phyloP scores from a whole-genome alignment of 192 early-diverging fungal species.

The Coemansia sp. region DNA sequence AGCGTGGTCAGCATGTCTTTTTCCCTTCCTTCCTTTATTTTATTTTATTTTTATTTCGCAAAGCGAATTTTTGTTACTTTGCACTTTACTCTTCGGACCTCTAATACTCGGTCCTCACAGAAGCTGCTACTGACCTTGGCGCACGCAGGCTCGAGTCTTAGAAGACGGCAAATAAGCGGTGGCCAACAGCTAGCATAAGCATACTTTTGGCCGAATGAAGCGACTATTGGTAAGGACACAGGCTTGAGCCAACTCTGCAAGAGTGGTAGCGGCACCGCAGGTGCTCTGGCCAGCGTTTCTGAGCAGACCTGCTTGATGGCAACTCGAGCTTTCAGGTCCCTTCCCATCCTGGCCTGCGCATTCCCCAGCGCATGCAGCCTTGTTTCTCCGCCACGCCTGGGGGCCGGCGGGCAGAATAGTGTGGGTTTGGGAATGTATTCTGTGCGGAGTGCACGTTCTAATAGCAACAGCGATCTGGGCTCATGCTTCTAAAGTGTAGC shows the following conservation, averaged over 20 bases:
- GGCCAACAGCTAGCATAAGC: not conserved
- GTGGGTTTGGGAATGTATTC: constrained; percentile 3
- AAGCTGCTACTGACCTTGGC: constrained; percentile 2
- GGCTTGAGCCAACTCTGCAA: not conserved
- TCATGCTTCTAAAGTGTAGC: constrained; percentile 17
- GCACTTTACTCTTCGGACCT: not conserved
- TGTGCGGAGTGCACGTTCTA: constrained; percentile 3
- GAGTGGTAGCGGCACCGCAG: not conserved
- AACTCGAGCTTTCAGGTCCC: too few species aligned
- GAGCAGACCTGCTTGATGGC: not conserved
- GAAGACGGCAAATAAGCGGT: not conserved
- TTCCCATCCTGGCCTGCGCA: constrained; percentile 1
- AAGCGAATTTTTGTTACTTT: not conserved
- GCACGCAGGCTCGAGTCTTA: not conserved
- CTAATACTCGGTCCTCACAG: not conserved
- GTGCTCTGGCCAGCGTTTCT: not conserved
- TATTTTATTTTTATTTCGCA: not conserved
- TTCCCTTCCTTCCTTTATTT: not conserved
- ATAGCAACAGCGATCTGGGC: not conserved
- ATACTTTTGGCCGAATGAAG: constrained; percentile 5
- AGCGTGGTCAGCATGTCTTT: too few species aligned
- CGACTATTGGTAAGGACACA: constrained; percentile 17
- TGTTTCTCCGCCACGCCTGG: not conserved
- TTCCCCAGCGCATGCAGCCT: not conserved
- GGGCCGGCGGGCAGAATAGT: not conserved